Percentiles rank a stretch among this genome's conserved stretches.
Conservation (phyloP, 2,329 filamentous ascomycete genomes). For the Neurospora sp. region DNA sequence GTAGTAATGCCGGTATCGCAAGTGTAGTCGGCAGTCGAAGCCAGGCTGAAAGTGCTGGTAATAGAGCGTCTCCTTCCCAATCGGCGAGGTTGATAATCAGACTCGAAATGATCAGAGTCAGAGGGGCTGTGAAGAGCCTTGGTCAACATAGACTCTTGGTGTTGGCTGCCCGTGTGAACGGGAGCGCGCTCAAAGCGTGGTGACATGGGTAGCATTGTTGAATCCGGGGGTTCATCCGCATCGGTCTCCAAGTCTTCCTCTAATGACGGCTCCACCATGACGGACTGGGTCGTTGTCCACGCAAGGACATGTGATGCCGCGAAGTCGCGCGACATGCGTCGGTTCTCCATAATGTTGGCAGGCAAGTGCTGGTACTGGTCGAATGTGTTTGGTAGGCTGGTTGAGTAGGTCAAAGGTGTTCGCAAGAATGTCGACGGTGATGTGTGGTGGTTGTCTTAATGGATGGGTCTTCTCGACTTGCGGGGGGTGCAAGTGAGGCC, state of each 20-base stretch:
- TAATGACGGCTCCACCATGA: constrained; percentile 31
- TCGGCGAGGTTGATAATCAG: constrained; percentile 6
- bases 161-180: constrained; percentile 40
- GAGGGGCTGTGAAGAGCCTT: constrained; percentile 65
- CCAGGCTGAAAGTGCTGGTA: constrained; percentile 69
- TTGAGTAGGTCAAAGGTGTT: constrained; percentile 3
- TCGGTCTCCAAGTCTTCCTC: constrained; percentile 63
- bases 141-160: constrained; percentile 76
- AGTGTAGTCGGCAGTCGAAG: constrained; percentile 85
- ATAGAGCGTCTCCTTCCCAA: constrained; percentile 50
- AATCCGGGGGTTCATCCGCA: constrained; percentile 80
- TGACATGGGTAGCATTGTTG: constrained; percentile 17
- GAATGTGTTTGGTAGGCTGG: constrained; percentile 2
- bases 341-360: constrained; percentile 23
- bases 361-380: constrained; percentile 1
- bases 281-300: constrained; percentile 32
- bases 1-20: constrained; percentile 89
- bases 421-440: constrained; percentile 3
- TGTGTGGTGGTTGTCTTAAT: neutral
- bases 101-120: constrained; percentile 31
- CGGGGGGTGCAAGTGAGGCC: neutral
- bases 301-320: constrained; percentile 34
- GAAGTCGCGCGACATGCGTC: constrained; percentile 26
- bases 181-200: constrained; percentile 37
- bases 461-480: neutral